phyloP scores from a whole-genome alignment of 2,329 filamentous ascomycete species.

The Pseudocercospora fijiensis region DNA sequence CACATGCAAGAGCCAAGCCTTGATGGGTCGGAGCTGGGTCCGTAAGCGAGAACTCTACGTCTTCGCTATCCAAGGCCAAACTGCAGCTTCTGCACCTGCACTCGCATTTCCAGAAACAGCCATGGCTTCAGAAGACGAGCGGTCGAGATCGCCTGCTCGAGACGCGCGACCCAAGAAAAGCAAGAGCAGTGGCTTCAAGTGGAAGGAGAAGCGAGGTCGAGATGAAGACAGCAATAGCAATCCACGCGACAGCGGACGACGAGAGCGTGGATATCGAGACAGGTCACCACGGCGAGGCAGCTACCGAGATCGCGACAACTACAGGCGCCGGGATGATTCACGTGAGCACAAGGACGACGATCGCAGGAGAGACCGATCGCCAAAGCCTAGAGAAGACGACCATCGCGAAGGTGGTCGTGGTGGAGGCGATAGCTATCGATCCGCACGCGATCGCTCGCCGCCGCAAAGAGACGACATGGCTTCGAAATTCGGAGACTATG shows the following conservation, averaged over 20 bases:
- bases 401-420: slow-evolving; percentile 40
- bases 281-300: slow-evolving; percentile 36
- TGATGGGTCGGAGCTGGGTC: neutral
- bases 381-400: slow-evolving; percentile 28
- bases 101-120: neutral
- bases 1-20: neutral
- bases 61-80: neutral
- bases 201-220: slow-evolving; percentile 38
- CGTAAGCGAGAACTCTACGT: neutral
- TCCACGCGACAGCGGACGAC: slow-evolving; percentile 25
- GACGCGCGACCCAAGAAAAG: slow-evolving; percentile 33
- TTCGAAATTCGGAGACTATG: slow-evolving; percentile 7
- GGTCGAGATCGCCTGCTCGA: slow-evolving; percentile 37
- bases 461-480: slow-evolving; percentile 12
- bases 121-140: slow-evolving; percentile 23
- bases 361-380: slow-evolving; percentile 30
- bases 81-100: neutral
- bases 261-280: slow-evolving; percentile 39
- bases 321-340: slow-evolving; percentile 13
- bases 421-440: slow-evolving; percentile 42
- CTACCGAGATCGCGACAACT: slow-evolving; percentile 28
- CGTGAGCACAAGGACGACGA: slow-evolving; percentile 15
- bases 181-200: slow-evolving; percentile 39
- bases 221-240: slow-evolving; percentile 25
- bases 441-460: slow-evolving; percentile 22